Base-by-base conservation (phyloP, 78 protist genomes). In the Dictyostelium capitatum region DNA sequence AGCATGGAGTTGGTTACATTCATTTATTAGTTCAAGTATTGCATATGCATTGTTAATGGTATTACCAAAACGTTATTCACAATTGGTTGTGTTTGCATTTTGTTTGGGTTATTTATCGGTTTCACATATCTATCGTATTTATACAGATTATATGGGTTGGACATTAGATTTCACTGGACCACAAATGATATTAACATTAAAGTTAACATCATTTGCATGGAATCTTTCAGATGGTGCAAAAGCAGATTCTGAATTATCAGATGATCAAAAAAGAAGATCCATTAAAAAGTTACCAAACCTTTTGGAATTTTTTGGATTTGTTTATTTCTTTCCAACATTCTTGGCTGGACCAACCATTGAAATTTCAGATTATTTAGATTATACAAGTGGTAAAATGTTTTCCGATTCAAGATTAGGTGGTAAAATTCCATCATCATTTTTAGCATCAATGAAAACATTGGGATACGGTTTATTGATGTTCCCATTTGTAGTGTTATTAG, bases 311-410 rank as follows among this genome's bases (percentile, higher is more conserved):
- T 80, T 64, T 67, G 94, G 95, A 4, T 96, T 89, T 23, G 91
- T 87, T 3, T 96, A 83, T 64, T 96, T 89, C 74, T 96, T 92
- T 81, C 92, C 90, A 56, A 89, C 96, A 1, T 91, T 92, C 56
- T 74, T 96, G 30, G 95, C 96, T 7, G 97, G 97, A 25, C 97
- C 97, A n/a, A 51, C 94, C 57, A 51, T 96, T 37, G 97, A 96
- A 56, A 70, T 96, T 59, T 10, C 74, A n/a, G 95, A 96, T 32
- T 96, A 96, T 67, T 62, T 85, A 50, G 54, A 28, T 15, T 84
- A 69, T n/a, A 78, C 89, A 9, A 62, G 90, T 70, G 47, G 25
- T n/a, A 25, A 54, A 54, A 82, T 90, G 89, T 90, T 79, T 46
- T 64, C 50, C n/a, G 74, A 74, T n/a, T 25, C 32, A 11, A 50